Evolutionary conservation across 208 protist genomes (phyloP).

Genomic region (Trypanosomatidae sp.): DNA sequence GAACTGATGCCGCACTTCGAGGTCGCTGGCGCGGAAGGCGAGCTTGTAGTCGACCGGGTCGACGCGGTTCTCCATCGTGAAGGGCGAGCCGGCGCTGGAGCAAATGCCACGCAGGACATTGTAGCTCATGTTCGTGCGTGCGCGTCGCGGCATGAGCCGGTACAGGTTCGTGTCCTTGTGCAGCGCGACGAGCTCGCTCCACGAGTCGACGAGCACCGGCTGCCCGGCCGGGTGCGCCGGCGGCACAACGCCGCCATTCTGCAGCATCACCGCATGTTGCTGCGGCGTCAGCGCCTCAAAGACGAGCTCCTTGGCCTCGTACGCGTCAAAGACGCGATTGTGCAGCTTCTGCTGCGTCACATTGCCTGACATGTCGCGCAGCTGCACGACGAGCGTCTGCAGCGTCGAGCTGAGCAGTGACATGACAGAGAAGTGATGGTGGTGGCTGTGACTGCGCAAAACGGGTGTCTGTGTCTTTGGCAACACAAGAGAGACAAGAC

Average conservation of each 20-base stretch:
- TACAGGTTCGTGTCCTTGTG: conserved; percentile 73
- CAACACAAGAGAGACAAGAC: not conserved
- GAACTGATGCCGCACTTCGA: conserved; percentile 59
- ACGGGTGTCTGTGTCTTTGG: too few relatives aligned
- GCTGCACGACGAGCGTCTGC: conserved; percentile 68
- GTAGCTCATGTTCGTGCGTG: conserved; percentile 60
- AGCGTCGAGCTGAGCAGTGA: conserved; percentile 75
- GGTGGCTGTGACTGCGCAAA: not conserved
- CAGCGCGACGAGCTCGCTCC: conserved; percentile 48
- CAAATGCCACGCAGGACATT: conserved; percentile 62
- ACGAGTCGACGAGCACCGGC: conserved; percentile 60
- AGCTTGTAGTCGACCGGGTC: conserved; percentile 83
- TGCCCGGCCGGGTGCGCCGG: conserved; percentile 66
- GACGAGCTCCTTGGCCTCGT: conserved; percentile 82
- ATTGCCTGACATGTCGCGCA: conserved; percentile 77
- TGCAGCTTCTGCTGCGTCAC: conserved; percentile 83
- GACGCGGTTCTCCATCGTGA: conserved; percentile 74
- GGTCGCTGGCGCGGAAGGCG: conserved; percentile 62
- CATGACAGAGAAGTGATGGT: conserved; percentile 14
- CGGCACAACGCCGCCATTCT: conserved; percentile 46
- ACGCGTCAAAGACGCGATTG: conserved; percentile 84
- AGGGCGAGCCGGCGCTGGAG: conserved; percentile 63
- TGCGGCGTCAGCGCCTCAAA: conserved; percentile 71
- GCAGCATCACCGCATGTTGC: conserved; percentile 60
- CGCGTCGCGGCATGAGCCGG: conserved; percentile 64